Base-by-base conservation (phyloP, 352 stramenopile genomes). In the Phytophthora multivora region DNA sequence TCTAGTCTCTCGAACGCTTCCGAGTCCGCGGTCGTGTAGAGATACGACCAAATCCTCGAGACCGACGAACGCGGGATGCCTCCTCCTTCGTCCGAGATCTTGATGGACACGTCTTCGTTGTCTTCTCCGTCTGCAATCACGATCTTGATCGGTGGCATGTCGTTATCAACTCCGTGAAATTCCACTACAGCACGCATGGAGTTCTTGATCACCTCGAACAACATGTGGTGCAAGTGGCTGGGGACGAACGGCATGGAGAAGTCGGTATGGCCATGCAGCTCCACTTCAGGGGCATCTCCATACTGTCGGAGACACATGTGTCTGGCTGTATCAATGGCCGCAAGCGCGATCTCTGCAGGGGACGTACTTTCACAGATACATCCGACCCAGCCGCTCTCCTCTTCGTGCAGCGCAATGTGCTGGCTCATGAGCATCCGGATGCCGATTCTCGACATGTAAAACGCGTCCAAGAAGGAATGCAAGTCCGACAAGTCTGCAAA, bases 381-480 rank as follows among this genome's bases (percentile, higher is more conserved):
- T 40, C 84, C 83, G 16, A 95, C 86, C 87, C 88, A 96, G 7
- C 88, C 88, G 41, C 86, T 64, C 62, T 96, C 88, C 57, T 94
- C 74, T 54, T 98, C 80, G 59, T 98, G 91, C 11, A 99, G 79
- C 11, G 96, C 97, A 58, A 99, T 83, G 76, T 99, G 99, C 75
- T 99, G 98, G 30, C 97, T 98, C 83, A 99, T 99, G 59, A 99
- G 87, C 67, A 99, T 99, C 5, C 98, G 96, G 66, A 99, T 99
- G 39, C 98, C 98, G 63, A 99, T 99, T 30, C 98, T 84, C 18
- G 89, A 98, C 80, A 99, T 98, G 75, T 99, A 99, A 74, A 99
- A 99, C 10, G 92, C 85, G 76, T 99, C 98, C 53, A 99, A 77
- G 73, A 99, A 99, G 16, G 92, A 93, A 63, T 99, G 97, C 42